phyloP scores from a whole-genome alignment of 257 asterid species.

The Mentha longifolia region DNA sequence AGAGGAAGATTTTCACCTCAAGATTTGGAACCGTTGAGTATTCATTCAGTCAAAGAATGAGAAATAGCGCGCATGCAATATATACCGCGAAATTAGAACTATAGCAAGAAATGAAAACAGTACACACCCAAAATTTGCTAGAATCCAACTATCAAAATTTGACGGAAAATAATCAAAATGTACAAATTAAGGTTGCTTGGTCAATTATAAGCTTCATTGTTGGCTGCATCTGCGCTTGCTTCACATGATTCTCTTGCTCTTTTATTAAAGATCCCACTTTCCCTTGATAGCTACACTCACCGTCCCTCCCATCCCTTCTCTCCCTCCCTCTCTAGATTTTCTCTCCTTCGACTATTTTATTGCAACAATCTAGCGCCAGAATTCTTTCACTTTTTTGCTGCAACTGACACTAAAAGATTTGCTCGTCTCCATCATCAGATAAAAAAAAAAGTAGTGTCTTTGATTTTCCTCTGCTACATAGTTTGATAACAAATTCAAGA shows the following conservation, averaged over 20 bases:
- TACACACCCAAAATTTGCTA: slow-evolving; percentile 23
- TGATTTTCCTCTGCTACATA: slow-evolving; percentile 11
- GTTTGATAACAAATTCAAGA: slow-evolving; percentile 17
- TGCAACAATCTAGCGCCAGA: slow-evolving; percentile 19
- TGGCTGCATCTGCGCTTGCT: slow-evolving; percentile 39
- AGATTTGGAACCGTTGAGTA: no score
- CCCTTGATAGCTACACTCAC: slow-evolving; percentile 24
- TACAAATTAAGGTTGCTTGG: slow-evolving; percentile 26
- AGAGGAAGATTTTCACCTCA: no score
- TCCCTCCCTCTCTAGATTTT: not conserved
- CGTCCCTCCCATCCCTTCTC: not conserved
- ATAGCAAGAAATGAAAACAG: not conserved
- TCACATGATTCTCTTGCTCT: slow-evolving; percentile 53
- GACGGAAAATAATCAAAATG: slow-evolving; percentile 26
- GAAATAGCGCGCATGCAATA: not conserved
- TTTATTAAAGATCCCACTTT: slow-evolving; percentile 28
- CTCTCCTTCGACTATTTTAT: not conserved
- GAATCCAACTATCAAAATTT: slow-evolving; percentile 22
- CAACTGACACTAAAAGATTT: no score
- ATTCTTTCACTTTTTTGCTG: no score
- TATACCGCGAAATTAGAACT: not conserved
- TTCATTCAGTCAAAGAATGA: no score
- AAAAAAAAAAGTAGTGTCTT: no score
- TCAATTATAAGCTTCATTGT: slow-evolving; percentile 34
- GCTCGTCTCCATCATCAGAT: no score